Base-by-base conservation (phyloP, 768 basidiomycete species). In the Astraeus odoratus region DNA sequence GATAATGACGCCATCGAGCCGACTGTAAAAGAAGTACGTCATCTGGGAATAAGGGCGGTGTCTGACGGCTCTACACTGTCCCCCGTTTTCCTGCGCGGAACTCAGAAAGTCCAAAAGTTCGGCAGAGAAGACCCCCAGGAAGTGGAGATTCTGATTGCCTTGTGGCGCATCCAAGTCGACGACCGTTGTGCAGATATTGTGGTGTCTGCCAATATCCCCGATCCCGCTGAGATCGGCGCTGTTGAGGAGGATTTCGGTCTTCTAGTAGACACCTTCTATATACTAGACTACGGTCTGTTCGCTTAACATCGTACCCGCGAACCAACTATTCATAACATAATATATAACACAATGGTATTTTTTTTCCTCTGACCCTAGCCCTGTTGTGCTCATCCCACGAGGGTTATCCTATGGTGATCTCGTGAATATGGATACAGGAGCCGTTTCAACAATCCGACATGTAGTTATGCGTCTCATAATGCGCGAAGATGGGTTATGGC, bases 191-290 rank as follows among this genome's bases (percentile, higher is more conserved):
- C 83, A 5, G 96, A 99, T 59, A 60, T 99, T 18, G 85, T 96
- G 23, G 73, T 88, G 49, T 85, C 86, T 15, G 83, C 83, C 58
- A 97, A 94, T 64, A 74, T 86, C 18, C 94, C 94, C n/a, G n/a
- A n/a, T n/a, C n/a, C n/a, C n/a, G n/a, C n/a, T n/a, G n/a, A n/a
- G n/a, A n/a, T n/a, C n/a, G n/a, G n/a, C n/a, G n/a, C n/a, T n/a
- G n/a, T n/a, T n/a, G n/a, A n/a, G n/a, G n/a, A n/a, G n/a, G n/a
- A n/a, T n/a, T n/a, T n/a, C n/a, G n/a, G n/a, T n/a, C n/a, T n/a
- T n/a, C n/a, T n/a, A n/a, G n/a, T n/a, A n/a, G n/a, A n/a, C n/a
- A n/a, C 85, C 35, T 66, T 96, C 39, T 65, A 61, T 43, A 83
- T 95, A 50, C 55, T 74, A 26, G 77, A 93, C 60, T 86, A 77